Evolutionary conservation across 2,329 filamentous ascomycete genomes (phyloP).

Genomic region (Colletotrichum sp.): DNA sequence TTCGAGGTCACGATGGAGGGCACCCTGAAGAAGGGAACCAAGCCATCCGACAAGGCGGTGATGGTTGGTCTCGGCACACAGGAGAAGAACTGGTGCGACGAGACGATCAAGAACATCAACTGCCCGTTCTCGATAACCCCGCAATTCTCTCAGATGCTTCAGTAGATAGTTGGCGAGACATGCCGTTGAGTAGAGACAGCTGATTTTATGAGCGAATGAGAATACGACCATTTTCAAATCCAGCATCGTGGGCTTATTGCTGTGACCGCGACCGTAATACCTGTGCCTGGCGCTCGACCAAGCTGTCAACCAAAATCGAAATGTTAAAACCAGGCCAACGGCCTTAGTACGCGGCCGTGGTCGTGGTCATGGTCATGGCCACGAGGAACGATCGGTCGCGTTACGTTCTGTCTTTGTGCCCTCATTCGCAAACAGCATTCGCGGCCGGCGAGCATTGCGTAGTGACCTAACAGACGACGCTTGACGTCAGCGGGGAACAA

Average conservation of each 20-base stretch:
- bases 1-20: constrained; percentile 33
- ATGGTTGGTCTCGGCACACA: constrained; percentile 29
- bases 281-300: neutral
- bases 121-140: constrained; percentile 13
- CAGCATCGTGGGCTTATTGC: neutral
- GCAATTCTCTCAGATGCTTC: constrained; percentile 11
- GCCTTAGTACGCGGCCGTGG: neutral
- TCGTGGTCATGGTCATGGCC: neutral
- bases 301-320: neutral
- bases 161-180: neutral
- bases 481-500: neutral
- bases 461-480: neutral
- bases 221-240: neutral
- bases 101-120: constrained; percentile 31
- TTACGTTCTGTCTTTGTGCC: neutral
- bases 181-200: neutral
- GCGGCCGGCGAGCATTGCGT: neutral
- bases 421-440: neutral
- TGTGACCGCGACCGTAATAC: neutral
- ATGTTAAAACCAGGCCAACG: neutral
- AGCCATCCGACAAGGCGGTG: constrained; percentile 23
- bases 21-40: constrained; percentile 13
- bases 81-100: constrained; percentile 30
- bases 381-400: neutral
- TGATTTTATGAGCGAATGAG: constrained; percentile 2